These are phyloP conservation scores for Mycena rosella DNA, from an alignment of 768 basidiomycete species.

Conservation along the genomic window DNA sequence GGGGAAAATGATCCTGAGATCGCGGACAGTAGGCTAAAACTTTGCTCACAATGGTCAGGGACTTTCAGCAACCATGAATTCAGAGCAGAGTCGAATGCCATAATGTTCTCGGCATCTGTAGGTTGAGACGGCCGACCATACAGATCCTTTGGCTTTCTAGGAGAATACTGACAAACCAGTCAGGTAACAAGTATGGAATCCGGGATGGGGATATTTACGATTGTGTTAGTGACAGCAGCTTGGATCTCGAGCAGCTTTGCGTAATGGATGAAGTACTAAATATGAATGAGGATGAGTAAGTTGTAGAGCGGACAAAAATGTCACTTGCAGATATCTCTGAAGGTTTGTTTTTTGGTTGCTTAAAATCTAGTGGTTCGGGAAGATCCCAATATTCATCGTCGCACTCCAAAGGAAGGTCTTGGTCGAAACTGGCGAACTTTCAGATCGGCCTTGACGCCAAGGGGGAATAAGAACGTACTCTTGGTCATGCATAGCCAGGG, in stretches of 20 bases:
- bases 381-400: conserved; percentile 77
- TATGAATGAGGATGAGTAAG: neutral
- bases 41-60: conserved; percentile 57
- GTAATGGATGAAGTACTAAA: conserved; percentile 54
- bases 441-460: neutral
- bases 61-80: no score
- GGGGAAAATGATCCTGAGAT: neutral
- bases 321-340: conserved; percentile 49
- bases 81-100: conserved; percentile 71
- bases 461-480: conserved; percentile 61
- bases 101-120: conserved; percentile 67
- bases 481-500: conserved; percentile 68
- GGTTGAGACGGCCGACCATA: conserved; percentile 39
- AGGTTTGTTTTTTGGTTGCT: conserved; percentile 66
- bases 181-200: neutral
- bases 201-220: conserved; percentile 51
- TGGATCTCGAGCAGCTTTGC: conserved; percentile 66
- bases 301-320: neutral
- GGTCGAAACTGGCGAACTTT: conserved; percentile 47
- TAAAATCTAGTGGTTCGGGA: conserved; percentile 57
- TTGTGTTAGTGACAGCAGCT: conserved; percentile 55
- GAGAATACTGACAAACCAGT: conserved; percentile 60
- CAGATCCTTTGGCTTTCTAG: conserved; percentile 52
- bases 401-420: conserved; percentile 70
- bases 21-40: neutral